Conservation (phyloP, 2,329 filamentous ascomycete genomes). For the Calonectria naviculata region DNA sequence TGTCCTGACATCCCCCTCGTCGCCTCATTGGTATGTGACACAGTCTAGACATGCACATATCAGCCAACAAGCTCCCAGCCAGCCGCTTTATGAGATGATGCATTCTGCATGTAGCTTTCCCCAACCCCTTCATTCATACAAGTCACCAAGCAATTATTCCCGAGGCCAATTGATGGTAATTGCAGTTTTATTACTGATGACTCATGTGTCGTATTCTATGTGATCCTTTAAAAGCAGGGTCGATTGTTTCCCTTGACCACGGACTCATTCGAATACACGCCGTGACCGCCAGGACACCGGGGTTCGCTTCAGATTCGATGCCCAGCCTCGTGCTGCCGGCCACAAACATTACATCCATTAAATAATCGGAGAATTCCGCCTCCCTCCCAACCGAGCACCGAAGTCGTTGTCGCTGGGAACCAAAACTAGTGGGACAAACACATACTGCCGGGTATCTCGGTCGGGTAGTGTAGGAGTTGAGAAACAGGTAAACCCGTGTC, state of each 20-base stretch:
- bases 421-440: background rate
- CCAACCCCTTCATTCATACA: background rate
- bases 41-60: background rate
- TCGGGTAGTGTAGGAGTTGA: background rate
- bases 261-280: background rate
- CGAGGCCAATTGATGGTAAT: background rate
- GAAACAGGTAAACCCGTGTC: background rate
- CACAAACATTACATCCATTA: background rate
- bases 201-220: background rate
- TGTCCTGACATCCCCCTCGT: background rate
- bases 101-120: background rate
- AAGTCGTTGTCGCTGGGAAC: background rate
- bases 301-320: background rate
- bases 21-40: background rate
- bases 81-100: background rate
- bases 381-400: background rate
- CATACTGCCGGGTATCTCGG: background rate
- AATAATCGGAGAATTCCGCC: background rate
- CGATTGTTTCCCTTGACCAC: background rate
- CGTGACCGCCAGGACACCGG: background rate
- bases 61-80: background rate
- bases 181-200: background rate
- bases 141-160: background rate
- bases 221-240: background rate
- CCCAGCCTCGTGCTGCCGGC: background rate